Percentiles rank a stretch among this genome's conserved stretches.
phyloP scores from a whole-genome alignment of 192 early-diverging fungal genomes.

The Coemansia biformis region DNA sequence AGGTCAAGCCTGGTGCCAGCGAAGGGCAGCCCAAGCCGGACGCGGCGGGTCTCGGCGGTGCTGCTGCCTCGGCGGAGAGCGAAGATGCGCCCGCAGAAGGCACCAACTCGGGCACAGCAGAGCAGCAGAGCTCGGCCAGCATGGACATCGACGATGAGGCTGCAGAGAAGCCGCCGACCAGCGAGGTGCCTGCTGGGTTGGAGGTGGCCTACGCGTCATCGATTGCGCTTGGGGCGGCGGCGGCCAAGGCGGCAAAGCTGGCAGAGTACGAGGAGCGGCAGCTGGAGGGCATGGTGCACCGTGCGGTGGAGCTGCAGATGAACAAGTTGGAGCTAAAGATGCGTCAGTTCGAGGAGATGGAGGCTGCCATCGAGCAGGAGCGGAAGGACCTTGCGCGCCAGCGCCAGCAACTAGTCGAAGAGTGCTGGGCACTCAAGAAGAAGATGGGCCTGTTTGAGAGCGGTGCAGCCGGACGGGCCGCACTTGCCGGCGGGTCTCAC shows the following conservation, averaged over 20 bases:
- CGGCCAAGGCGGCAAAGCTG: constrained; percentile 80
- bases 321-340: constrained; percentile 89
- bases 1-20: background rate
- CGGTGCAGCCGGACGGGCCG: constrained; percentile 26
- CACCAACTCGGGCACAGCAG: background rate
- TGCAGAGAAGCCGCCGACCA: background rate
- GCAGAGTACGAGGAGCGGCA: constrained; percentile 83
- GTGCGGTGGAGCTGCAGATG: constrained; percentile 80
- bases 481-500: constrained; percentile 10
- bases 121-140: background rate
- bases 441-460: constrained; percentile 47
- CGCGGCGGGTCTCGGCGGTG: background rate
- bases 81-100: constrained; percentile 2
- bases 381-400: constrained; percentile 65
- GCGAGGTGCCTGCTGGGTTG: constrained; percentile 25
- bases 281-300: constrained; percentile 72
- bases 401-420: constrained; percentile 45
- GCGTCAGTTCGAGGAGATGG: constrained; percentile 89
- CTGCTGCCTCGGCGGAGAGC: background rate
- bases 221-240: constrained; percentile 85
- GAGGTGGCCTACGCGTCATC: constrained; percentile 74
- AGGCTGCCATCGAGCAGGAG: constrained; percentile 83
- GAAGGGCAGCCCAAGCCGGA: background rate
- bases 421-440: constrained; percentile 47
- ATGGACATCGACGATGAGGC: constrained; percentile 25